Evolutionary conservation across 345 rosid genomes (phyloP), one percentile per base, ranked within the genome.

Genomic region (Litchi chinensis): DNA sequence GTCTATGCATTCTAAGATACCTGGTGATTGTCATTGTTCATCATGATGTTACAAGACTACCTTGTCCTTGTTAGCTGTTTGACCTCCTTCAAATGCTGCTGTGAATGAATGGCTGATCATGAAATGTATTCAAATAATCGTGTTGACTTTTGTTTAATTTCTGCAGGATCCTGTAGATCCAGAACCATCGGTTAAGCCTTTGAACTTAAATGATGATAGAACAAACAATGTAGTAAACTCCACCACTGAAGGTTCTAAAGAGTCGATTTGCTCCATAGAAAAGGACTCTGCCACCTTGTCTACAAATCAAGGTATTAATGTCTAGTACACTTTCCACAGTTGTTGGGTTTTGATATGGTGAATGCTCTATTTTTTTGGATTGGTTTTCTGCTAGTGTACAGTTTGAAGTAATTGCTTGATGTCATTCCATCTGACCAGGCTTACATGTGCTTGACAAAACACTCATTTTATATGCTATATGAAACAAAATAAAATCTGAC

Each of bases 201-300:
- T 86, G 79, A 84, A 87, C 79, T 76, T 85, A 48, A 88, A 88
- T 39, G 85, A 80, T 70, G 85, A 80, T 69, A 80, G 59, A 73
- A 59, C 62, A 54, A 74, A 37, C 71, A 83, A 84, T 68, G 71
- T 76, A 19, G 84, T 81, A 73, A 80, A 74, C 60, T 79, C 73
- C 24, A 68, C 74, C 21, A 6, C 18, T 68, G 89, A 77, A 68
- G 59, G 80, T 77, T 74, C 50, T 3, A 83, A 77, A 52, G 89
- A 83, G 56, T 64, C 64, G 62, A 74, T 57, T 57, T 54, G 83
- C 57, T 57, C 59, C 19, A 11, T 18, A 19, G 80, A 69, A 39
- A 82, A 72, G 64, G 81, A 66, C 57, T 8, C 83, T 48, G 59
- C 50, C 65, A 41, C 77, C 21, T 78, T 75, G 37, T 73, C 79